Evolutionary conservation across 2,329 filamentous ascomycete species (phyloP), one percentile per base, ranked within the genome.

Genomic region (Nothopassalora personata): DNA sequence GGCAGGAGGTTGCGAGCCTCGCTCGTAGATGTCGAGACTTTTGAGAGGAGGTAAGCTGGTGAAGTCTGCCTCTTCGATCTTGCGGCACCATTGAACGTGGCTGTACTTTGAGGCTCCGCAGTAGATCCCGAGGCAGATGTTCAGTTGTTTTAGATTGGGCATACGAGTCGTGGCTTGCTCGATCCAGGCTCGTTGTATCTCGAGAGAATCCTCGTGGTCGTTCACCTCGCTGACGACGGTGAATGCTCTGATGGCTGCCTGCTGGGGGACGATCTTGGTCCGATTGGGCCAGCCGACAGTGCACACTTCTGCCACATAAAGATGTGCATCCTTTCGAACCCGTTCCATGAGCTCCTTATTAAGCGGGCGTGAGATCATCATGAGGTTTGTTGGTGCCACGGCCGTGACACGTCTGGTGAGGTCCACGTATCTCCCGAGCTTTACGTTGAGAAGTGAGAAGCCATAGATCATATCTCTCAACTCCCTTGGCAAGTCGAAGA

Each of bases 401-500:
- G 9, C 36, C 10, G 36, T 39, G 36, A 39, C 36, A 5, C 36
- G 5, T 13, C 9, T 13, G 15, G 36, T 5, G 15, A 13, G 9
- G 5, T 15, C 10, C 10, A 13, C 2, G 5, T 1, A 9, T 39
- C 10, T 9, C 36, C 13, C 15, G 11, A 39, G 36, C 36, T n/a
- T 39, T 13, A 13, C 15, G 13, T 39, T 13, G 13, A 13, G 5
- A 13, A 39, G 36, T 13, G 11, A 48, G n/a, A 10, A n/a, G n/a
- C 46, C 45, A 43, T 57, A 58, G 51, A 57, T 55, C 11, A 54
- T 34, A 23, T 61, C 59, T n/a, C 56, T 55, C 46, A 61, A 19
- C 43, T 61, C 59, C 11, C 52, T 51, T 4, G 59, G 59, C 6
- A 61, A 39, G 33, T 46, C 47, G 47, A 60, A 58, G 55, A 60